phyloP scores from a whole-genome alignment of 192 early-diverging fungal genomes.

The Gonapodya sp. region DNA sequence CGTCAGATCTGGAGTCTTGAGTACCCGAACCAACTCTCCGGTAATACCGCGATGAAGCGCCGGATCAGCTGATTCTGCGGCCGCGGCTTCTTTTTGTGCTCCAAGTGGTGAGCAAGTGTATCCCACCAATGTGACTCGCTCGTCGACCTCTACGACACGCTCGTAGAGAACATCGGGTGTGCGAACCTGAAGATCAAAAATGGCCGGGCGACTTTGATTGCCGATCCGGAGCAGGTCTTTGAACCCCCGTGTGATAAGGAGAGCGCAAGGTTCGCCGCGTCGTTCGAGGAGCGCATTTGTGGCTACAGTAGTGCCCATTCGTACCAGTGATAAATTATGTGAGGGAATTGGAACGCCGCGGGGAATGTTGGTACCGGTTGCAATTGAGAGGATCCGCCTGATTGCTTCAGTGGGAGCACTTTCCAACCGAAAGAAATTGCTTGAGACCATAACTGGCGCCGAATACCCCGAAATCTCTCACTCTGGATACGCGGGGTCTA shows the following conservation, averaged over 20 bases:
- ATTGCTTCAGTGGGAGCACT: slow-evolving; percentile 96
- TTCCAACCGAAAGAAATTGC: slow-evolving; percentile 34
- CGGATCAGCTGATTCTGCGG: slow-evolving; percentile 23
- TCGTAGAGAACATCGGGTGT: slow-evolving; percentile 81
- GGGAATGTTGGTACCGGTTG: slow-evolving; percentile 59
- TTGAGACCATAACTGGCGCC: neutral
- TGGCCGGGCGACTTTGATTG: slow-evolving; percentile 85
- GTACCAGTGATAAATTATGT: slow-evolving; percentile 48
- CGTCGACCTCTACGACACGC: slow-evolving; percentile 64
- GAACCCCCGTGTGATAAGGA: slow-evolving; percentile 89
- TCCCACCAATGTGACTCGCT: slow-evolving; percentile 74
- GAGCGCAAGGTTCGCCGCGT: slow-evolving; percentile 79
- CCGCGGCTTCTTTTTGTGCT: slow-evolving; percentile 20
- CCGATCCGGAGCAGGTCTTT: slow-evolving; percentile 71
- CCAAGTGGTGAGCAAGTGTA: slow-evolving; percentile 45
- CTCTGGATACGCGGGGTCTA: slow-evolving; percentile 54
- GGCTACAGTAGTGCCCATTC: slow-evolving; percentile 97
- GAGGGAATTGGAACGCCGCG: slow-evolving; percentile 65
- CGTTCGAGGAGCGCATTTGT: slow-evolving; percentile 84
- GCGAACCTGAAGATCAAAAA: slow-evolving; percentile 85
- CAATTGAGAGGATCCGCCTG: slow-evolving; percentile 70
- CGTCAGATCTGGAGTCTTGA: slow-evolving; percentile 48
- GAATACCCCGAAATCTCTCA: too few relatives aligned
- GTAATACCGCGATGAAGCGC: slow-evolving; percentile 60
- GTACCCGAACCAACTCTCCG: slow-evolving; percentile 73